phyloP scores from a whole-genome alignment of 2,329 filamentous ascomycete genomes.

The Claviceps arundinis region DNA sequence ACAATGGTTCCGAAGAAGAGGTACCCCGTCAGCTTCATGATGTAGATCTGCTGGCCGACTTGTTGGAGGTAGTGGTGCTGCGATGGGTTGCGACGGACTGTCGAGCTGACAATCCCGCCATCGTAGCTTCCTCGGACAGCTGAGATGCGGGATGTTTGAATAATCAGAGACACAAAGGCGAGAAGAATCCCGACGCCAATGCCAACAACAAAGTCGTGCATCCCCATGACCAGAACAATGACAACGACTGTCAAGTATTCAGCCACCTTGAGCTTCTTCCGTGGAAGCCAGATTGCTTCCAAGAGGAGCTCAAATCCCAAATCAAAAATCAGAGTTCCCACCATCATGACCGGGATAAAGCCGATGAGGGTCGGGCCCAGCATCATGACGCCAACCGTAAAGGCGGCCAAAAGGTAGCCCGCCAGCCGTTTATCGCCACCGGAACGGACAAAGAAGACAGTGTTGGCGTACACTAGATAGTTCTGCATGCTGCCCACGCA shows the following conservation, averaged over 20 bases:
- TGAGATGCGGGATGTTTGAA: conserved; percentile 81
- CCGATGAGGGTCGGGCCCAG: conserved; percentile 81
- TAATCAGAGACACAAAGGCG: conserved; percentile 80
- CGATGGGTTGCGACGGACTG: conserved; percentile 78
- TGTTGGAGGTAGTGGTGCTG: conserved; percentile 78
- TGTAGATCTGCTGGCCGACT: conserved; percentile 75
- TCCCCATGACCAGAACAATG: conserved; percentile 91
- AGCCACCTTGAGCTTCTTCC: conserved; percentile 71
- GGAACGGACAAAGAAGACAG: conserved; percentile 88
- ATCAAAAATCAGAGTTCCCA: conserved; percentile 87
- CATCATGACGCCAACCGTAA: conserved; percentile 71
- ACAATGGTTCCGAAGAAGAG: conserved; percentile 99
- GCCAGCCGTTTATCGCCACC: conserved; percentile 80
- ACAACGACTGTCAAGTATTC: conserved; percentile 84
- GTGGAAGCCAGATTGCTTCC: conserved; percentile 79
- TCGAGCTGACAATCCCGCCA: conserved; percentile 79
- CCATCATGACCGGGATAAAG: conserved; percentile 93
- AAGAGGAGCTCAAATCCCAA: conserved; percentile 83
- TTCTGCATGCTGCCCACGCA: conserved; percentile 83
- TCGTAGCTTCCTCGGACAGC: conserved; percentile 85
- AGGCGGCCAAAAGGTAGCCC: conserved; percentile 67
- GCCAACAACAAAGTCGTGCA: conserved; percentile 90
- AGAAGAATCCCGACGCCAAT: conserved; percentile 86
- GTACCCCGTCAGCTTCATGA: conserved; percentile 85
- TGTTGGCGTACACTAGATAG: conserved; percentile 96